Percentiles rank a stretch among this genome's conserved stretches.
Conservation (phyloP, 176 grass and related monocot species). For the Saccharum spontaneum region DNA sequence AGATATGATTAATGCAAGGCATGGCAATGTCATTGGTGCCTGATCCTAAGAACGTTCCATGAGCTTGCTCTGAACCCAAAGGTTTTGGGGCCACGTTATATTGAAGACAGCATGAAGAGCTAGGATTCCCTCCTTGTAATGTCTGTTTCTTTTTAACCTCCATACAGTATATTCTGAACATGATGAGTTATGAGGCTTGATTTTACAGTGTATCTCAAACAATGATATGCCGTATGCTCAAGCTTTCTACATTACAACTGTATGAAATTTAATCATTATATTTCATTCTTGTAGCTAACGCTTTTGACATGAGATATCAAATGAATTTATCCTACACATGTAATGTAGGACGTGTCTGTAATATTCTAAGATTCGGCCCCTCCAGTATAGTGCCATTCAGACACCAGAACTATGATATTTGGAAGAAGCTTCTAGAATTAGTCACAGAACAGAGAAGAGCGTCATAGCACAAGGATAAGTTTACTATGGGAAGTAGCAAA, state of each 20-base stretch:
- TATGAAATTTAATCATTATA: background rate
- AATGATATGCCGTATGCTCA: background rate
- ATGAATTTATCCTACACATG: background rate
- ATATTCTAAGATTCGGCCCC: background rate
- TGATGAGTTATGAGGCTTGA: background rate
- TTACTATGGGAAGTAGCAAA: background rate
- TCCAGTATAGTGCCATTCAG: background rate
- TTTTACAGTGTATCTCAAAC: background rate
- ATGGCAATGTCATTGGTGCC: background rate
- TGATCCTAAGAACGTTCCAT: conserved; percentile 15
- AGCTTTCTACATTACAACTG: background rate
- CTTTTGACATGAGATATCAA: background rate
- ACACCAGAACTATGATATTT: background rate
- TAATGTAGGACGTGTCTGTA: background rate
- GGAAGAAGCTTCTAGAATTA: background rate
- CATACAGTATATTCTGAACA: background rate
- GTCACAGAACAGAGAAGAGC: background rate
- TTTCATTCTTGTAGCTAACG: background rate
- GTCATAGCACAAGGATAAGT: background rate
- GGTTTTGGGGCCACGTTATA: background rate
- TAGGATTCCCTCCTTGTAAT: background rate
- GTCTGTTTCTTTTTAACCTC: background rate
- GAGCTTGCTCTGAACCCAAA: background rate
- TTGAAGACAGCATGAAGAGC: background rate
- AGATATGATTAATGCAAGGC: background rate